phyloP scores from a whole-genome alignment of 257 asterid species.

The Marsdenia floribunda region DNA sequence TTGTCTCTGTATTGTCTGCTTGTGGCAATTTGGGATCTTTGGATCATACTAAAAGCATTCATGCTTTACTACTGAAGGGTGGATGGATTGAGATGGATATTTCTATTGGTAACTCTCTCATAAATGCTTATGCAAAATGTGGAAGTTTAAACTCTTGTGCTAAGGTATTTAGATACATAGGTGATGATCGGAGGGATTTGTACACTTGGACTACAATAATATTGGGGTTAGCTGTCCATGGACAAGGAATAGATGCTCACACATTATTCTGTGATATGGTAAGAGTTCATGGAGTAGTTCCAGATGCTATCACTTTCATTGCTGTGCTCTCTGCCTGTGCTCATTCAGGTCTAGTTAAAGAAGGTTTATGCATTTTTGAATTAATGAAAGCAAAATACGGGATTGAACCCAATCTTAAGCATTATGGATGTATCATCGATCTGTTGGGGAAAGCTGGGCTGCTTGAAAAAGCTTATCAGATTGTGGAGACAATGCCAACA shows the following conservation, averaged over 20 bases:
- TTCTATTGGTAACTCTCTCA: conserved; percentile 35
- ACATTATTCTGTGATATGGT: conserved; percentile 33
- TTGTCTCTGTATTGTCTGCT: conserved; percentile 40
- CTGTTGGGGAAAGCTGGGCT: conserved; percentile 48
- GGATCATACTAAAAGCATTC: conserved; percentile 34
- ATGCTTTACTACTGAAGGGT: conserved; percentile 33
- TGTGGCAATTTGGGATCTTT: conserved; percentile 43
- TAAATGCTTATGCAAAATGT: conserved; percentile 46
- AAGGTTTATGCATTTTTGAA: conserved; percentile 42
- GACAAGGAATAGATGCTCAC: conserved; percentile 33
- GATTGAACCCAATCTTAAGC: conserved; percentile 40
- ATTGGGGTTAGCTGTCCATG: conserved; percentile 50
- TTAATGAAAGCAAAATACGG: conserved; percentile 27
- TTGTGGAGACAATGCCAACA: conserved; percentile 39
- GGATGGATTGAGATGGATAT: conserved; percentile 37
- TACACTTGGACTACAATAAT: conserved; percentile 56
- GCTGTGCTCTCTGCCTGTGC: conserved; percentile 45
- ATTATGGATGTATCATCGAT: conserved; percentile 52
- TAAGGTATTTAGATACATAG: conserved; percentile 27
- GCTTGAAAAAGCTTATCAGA: conserved; percentile 35
- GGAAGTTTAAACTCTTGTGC: conserved; percentile 28
- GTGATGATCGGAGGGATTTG: conserved; percentile 26
- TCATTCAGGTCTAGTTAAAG: conserved; percentile 44
- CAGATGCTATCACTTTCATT: conserved; percentile 41
- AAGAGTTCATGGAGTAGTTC: conserved; percentile 18